Evolutionary conservation across 208 protist species (phyloP).

Genomic region (Strigomonas galati): DNA sequence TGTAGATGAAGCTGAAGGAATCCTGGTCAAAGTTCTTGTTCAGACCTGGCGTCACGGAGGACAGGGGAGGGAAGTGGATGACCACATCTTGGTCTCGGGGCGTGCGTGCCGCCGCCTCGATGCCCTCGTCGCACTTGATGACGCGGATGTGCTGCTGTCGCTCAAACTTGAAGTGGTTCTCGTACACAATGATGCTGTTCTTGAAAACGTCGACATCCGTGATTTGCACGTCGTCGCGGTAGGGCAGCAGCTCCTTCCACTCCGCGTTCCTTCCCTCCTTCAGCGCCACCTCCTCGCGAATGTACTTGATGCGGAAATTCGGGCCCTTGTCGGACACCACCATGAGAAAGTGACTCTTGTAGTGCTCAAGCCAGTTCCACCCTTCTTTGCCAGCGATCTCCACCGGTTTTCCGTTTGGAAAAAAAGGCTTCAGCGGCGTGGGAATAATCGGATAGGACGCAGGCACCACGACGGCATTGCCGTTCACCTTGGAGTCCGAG

Average conservation of each 20-base stretch:
- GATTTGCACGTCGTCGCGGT: conserved; percentile 80
- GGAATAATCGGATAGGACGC: conserved; percentile 83
- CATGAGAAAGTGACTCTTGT: conserved; percentile 83
- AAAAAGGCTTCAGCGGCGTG: conserved; percentile 57
- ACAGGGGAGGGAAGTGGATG: conserved; percentile 82
- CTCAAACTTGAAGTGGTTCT: conserved; percentile 84
- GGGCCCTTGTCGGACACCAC: conserved; percentile 80
- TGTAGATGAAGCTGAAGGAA: conserved; percentile 87
- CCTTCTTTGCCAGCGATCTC: conserved; percentile 73
- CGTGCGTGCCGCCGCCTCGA: conserved; percentile 51
- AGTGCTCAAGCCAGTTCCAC: conserved; percentile 90
- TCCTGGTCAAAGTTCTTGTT: conserved; percentile 91
- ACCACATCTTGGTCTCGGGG: conserved; percentile 70
- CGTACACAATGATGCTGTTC: conserved; percentile 67
- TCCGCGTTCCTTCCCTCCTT: conserved; percentile 43
- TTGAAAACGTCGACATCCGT: conserved; percentile 87
- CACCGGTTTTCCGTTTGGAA: conserved; percentile 56
- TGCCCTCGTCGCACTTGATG: conserved; percentile 70
- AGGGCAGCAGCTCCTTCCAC: conserved; percentile 87
- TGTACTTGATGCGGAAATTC: conserved; percentile 80
- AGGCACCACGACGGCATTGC: conserved; percentile 72
- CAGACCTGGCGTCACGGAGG: conserved; percentile 72
- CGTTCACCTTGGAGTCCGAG: conserved; percentile 85
- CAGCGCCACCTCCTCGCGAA: conserved; percentile 77
- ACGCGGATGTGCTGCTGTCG: conserved; percentile 81